Conservation (phyloP, 805 yeast species). For the Saccharomycopsis javanensis region DNA sequence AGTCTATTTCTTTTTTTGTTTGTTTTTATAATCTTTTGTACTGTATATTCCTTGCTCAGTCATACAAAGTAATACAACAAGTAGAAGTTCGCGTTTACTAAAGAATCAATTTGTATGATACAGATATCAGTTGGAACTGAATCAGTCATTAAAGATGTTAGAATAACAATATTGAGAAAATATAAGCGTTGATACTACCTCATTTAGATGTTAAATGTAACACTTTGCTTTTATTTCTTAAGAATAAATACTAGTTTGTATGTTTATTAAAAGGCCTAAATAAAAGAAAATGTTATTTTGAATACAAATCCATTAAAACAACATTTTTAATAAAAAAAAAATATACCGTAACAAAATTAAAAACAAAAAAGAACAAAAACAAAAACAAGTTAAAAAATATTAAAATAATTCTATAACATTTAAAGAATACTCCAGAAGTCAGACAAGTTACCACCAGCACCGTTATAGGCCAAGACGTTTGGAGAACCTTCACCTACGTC, state of each 20-base stretch:
- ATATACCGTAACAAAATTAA: background rate
- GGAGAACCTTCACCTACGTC: constrained; percentile 70
- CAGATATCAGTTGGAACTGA: too few relatives aligned
- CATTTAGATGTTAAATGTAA: too few relatives aligned
- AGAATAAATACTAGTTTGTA: background rate
- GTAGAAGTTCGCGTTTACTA: too few relatives aligned
- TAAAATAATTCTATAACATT: background rate
- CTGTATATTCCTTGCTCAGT: too few relatives aligned
- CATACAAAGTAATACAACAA: too few relatives aligned
- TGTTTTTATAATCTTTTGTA: too few relatives aligned
- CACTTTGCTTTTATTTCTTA: background rate
- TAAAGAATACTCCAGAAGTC: constrained; percentile 42
- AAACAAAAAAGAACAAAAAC: background rate
- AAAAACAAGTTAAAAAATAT: background rate
- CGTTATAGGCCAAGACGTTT: constrained; percentile 67
- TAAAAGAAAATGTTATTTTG: background rate
- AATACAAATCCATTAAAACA: background rate
- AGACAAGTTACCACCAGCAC: constrained; percentile 65
- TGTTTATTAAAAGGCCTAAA: background rate
- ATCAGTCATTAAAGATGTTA: too few relatives aligned
- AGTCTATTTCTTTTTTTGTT: too few relatives aligned
- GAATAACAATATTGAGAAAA: too few relatives aligned
- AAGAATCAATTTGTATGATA: too few relatives aligned
- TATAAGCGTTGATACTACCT: too few relatives aligned
- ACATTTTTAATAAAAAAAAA: background rate